Percentiles rank a stretch among this genome's conserved stretches.
Evolutionary conservation across 768 basidiomycete species (phyloP).

Genomic region (Leccinum subgranulosum): DNA sequence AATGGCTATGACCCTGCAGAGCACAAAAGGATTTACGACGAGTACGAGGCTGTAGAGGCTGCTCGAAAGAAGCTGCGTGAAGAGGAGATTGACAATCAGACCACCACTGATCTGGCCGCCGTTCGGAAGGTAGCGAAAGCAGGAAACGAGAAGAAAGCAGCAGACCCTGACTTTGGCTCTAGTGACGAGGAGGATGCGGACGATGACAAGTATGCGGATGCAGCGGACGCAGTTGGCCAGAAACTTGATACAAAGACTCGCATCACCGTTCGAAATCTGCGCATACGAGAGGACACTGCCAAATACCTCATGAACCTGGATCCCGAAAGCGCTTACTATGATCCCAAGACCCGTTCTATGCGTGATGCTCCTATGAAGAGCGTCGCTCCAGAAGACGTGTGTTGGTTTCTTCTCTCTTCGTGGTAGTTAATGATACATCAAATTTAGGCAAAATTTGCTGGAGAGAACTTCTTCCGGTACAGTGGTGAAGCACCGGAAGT

Average conservation of each 20-base stretch:
- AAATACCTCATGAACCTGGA: constrained; percentile 98
- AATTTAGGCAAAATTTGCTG: constrained; percentile 79
- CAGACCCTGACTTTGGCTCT: constrained; percentile 92
- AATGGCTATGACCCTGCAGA: constrained; percentile 94
- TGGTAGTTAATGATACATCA: neutral
- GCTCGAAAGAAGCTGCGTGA: constrained; percentile 89
- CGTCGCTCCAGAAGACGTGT: constrained; percentile 82
- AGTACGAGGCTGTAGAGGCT: constrained; percentile 90
- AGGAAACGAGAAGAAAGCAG: constrained; percentile 64
- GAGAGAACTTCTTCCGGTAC: constrained; percentile 92
- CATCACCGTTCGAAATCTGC: constrained; percentile 95
- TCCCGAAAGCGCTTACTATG: constrained; percentile 94
- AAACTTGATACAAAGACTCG: constrained; percentile 98
- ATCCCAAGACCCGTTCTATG: constrained; percentile 99
- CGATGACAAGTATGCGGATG: constrained; percentile 97
- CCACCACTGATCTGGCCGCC: constrained; percentile 85
- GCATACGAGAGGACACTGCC: constrained; percentile 98
- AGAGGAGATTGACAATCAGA: constrained; percentile 97
- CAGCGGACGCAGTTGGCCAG: constrained; percentile 96
- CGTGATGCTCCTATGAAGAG: constrained; percentile 87
- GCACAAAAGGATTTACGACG: constrained; percentile 85
- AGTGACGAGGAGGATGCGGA: constrained; percentile 95
- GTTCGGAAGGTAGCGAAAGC: constrained; percentile 96
- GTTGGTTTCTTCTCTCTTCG: constrained; percentile 25
- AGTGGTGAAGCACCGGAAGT: constrained; percentile 93